These are phyloP conservation scores for Eucalyptus shirleyi DNA, from an alignment of 345 rosid species.

Conservation along the genomic window DNA sequence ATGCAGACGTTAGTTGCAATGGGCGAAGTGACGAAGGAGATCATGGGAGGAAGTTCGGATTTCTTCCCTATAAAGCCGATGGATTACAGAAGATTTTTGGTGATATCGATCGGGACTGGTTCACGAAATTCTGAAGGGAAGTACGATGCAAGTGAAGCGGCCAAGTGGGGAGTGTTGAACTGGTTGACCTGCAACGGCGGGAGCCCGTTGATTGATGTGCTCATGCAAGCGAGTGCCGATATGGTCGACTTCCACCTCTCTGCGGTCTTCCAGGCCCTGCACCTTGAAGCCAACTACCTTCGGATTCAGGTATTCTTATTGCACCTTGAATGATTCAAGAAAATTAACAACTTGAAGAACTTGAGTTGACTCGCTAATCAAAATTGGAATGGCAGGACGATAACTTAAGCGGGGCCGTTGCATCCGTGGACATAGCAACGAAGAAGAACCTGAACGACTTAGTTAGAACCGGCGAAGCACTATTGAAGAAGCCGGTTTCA, in stretches of 20 bases:
- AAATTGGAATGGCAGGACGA: constrained; percentile 3
- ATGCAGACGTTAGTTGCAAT: constrained; percentile 8
- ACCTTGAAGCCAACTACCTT: constrained; percentile 6
- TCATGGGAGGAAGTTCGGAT: neutral
- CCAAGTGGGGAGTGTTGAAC: constrained; percentile 13
- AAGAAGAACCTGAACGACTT: constrained; percentile 10
- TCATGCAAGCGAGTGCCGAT: constrained; percentile 9
- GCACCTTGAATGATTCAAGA: neutral
- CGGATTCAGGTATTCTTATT: constrained; percentile 5
- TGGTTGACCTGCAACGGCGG: neutral
- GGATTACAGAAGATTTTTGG: neutral
- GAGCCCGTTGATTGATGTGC: constrained; percentile 1
- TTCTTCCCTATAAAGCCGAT: neutral
- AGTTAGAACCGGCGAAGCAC: constrained; percentile 2
- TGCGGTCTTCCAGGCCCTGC: constrained; percentile 5
- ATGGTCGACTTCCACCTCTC: constrained; percentile 13
- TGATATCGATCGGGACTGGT: constrained; percentile 14
- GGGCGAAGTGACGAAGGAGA: constrained; percentile 4
- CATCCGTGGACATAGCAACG: constrained; percentile 14
- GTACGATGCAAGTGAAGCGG: constrained; percentile 1
- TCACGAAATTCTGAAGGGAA: neutral
- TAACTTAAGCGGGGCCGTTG: neutral
- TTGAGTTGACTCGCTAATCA: constrained; percentile 3
- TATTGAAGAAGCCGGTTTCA: constrained; percentile 26
- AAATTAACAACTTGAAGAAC: neutral